phyloP scores from a whole-genome alignment of 148 eudicot species.

The Cornus florida region DNA sequence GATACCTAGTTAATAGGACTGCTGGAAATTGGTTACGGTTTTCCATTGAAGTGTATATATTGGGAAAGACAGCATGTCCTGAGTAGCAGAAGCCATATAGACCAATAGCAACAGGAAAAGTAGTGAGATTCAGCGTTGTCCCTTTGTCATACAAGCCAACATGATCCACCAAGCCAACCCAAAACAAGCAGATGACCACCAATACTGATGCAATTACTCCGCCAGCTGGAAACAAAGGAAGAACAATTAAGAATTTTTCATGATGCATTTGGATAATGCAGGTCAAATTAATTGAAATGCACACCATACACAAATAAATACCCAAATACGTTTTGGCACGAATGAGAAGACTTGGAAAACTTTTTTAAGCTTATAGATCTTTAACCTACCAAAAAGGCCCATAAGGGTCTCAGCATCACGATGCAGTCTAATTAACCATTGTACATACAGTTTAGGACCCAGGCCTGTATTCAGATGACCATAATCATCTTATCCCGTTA shows the following conservation, averaged over 20 bases:
- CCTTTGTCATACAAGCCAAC: conserved; percentile 58
- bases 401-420: not conserved
- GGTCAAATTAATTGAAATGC: not conserved
- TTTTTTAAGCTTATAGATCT: not conserved
- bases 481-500: not conserved
- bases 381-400: not conserved
- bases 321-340: not conserved
- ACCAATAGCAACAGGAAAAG: conserved; percentile 88
- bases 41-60: conserved; percentile 89
- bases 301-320: too few species aligned
- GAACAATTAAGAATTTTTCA: conserved; percentile 4
- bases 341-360: not conserved
- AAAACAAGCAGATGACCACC: conserved; percentile 70
- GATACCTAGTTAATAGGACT: conserved; percentile 72
- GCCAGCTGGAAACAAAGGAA: conserved; percentile 58
- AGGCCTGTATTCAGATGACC: not conserved
- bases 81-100: conserved; percentile 88
- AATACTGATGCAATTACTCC: conserved; percentile 89
- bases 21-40: conserved; percentile 64
- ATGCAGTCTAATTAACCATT: not conserved
- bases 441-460: not conserved
- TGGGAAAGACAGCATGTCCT: conserved; percentile 97
- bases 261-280: not conserved
- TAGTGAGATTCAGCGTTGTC: conserved; percentile 56
- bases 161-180: conserved; percentile 81